Base-by-base conservation (phyloP, 1,284 basidiomycete species). In the Apiotrichum gracile region DNA sequence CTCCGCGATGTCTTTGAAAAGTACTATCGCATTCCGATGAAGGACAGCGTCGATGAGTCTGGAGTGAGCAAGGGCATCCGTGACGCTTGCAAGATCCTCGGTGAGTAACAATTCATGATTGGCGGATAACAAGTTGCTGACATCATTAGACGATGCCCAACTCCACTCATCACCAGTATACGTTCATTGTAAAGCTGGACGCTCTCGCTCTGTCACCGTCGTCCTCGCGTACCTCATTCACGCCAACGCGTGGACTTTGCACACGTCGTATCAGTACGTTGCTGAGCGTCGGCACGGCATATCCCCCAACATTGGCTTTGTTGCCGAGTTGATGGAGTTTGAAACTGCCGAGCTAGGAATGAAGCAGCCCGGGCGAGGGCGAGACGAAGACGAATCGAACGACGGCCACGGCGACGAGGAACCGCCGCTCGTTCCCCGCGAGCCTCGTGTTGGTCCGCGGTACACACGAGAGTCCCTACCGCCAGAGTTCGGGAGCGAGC, bases 201-300 rank as follows among this genome's bases (percentile, higher is more conserved):
- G 93, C 77, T 92, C 89, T 2, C 85, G 94, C 17, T 92, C 88
- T 0, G 93, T 97, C n/a, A 96, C 91, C 0, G 88, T 91, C 10
- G 92, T 97, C 37, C 90, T 98, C 77, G 94, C 91, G 2, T 97
- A 96, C 72, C 85, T 98, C 47, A 97, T 98, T 61, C 91, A 96
- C 65, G 88, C 91, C 6, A 91, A 96, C 66, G 89, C 91, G 63
- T 97, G 93, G 93, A 87, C 91, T 9, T 81, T 97, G 46, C 87
- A 88, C 27, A 84, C 84, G 47, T 88, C 93, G 0, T 97, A 97
- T 69, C 78, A 85, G 1, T 93, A 91, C 68, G 93, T 97, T 22
- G 81, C 89, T 38, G 91, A 93, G 65, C 82, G 91, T 10, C 83
- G 94, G 43, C 87, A 87, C 61, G 89, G 87, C 61, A 92, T 97